A percentile compares a stretch with the other conserved stretches of the same genome.
These are phyloP conservation scores for Mangifera indica DNA, from an alignment of 345 rosid genomes.

Conservation along the genomic window DNA sequence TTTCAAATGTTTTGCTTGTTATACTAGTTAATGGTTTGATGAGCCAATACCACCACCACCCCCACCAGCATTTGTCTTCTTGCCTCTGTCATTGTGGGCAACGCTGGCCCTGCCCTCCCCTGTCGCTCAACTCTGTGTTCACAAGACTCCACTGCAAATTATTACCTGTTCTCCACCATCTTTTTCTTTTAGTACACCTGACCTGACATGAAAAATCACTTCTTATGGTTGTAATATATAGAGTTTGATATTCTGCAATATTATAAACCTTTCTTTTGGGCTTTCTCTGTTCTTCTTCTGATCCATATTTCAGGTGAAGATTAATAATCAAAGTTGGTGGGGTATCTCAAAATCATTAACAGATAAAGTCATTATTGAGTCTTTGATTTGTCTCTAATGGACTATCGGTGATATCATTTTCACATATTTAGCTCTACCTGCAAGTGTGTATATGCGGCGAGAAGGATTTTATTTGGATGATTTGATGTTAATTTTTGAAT, in stretches of 20 bases:
- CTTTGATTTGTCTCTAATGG: slow-evolving; percentile 39
- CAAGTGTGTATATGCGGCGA: slow-evolving; percentile 33
- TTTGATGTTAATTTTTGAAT: slow-evolving; percentile 2
- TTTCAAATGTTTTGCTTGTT: slow-evolving; percentile 34
- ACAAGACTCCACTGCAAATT: slow-evolving; percentile 20
- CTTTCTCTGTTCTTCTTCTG: slow-evolving; percentile 2
- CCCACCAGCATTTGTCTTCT: slow-evolving; percentile 63
- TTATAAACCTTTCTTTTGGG: not conserved
- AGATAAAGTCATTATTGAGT: slow-evolving; percentile 34
- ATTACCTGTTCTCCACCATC: not conserved
- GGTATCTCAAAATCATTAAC: slow-evolving; percentile 29
- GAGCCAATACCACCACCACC: slow-evolving; percentile 60
- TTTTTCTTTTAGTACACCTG: slow-evolving; percentile 16
- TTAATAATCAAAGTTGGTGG: slow-evolving; percentile 20
- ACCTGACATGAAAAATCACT: not conserved
- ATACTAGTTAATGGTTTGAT: slow-evolving; percentile 31
- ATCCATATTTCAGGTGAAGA: slow-evolving; percentile 22
- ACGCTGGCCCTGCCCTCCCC: slow-evolving; percentile 14
- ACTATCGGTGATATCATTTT: slow-evolving; percentile 38
- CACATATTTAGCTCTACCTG: slow-evolving; percentile 20
- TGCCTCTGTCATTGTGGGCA: slow-evolving; percentile 37
- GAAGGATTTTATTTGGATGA: slow-evolving; percentile 14
- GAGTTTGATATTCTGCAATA: not conserved
- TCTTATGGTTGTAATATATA: not conserved
- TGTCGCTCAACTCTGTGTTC: slow-evolving; percentile 13